phyloP scores from a whole-genome alignment of 2,329 filamentous ascomycete genomes.

The Diaporthe longicolla region DNA sequence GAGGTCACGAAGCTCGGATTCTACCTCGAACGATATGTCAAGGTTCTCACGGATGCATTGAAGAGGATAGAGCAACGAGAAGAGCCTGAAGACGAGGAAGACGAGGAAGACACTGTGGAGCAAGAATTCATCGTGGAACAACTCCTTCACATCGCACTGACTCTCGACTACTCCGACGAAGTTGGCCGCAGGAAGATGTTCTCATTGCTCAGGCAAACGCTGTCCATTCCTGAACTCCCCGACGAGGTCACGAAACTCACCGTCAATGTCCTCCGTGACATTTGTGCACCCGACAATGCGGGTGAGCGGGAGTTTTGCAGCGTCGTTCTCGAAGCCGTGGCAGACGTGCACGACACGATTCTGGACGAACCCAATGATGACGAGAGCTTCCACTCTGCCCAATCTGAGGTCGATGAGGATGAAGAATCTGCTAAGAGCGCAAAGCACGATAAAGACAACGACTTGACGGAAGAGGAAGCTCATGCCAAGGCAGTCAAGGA shows the following conservation, averaged over 20 bases:
- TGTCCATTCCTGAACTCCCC: conserved; percentile 88
- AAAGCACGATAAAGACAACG: conserved; percentile 58
- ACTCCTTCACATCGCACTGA: conserved; percentile 90
- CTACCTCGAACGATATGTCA: conserved; percentile 85
- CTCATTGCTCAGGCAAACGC: conserved; percentile 84
- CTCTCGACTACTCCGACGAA: conserved; percentile 97
- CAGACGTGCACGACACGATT: conserved; percentile 96
- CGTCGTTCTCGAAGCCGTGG: conserved; percentile 91
- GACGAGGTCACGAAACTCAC: conserved; percentile 93
- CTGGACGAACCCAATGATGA: conserved; percentile 70
- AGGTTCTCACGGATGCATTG: conserved; percentile 75
- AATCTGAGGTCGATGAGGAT: conserved; percentile 83
- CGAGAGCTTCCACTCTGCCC: conserved; percentile 96
- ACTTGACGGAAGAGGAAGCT: conserved; percentile 74
- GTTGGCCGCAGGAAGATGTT: conserved; percentile 97
- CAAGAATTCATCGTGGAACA: conserved; percentile 97
- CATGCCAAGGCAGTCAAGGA: conserved; percentile 85
- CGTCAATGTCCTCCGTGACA: conserved; percentile 84
- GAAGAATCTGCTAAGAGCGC: conserved; percentile 66
- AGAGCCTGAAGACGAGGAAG: conserved; percentile 72
- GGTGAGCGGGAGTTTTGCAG: conserved; percentile 88
- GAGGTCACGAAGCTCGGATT: conserved; percentile 94
- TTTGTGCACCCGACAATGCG: conserved; percentile 81
- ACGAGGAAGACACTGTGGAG: conserved; percentile 88
- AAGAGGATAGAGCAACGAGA: conserved; percentile 68